Evolutionary conservation across 2,329 filamentous ascomycete species (phyloP), one percentile per base, ranked within the genome.

Genomic region (Proliferodiscus dingleyae): DNA sequence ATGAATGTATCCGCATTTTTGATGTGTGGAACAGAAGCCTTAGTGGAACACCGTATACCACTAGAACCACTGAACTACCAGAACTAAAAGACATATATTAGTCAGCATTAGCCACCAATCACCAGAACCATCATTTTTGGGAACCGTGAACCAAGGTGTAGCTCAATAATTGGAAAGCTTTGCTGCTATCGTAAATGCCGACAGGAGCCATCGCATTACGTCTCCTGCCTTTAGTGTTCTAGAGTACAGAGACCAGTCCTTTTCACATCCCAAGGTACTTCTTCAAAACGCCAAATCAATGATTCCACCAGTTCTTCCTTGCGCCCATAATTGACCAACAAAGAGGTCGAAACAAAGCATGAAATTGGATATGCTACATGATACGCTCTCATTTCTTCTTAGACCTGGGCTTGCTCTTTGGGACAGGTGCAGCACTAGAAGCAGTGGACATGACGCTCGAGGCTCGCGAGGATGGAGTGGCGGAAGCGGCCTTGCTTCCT

Each of bases 401-500:
- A 41, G 71, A 69, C 61, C 72, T 74, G 8, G 64, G 50, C 61
- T 75, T 75, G 41, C 60, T 63, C 64, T 59, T 68, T 50, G 57
- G 46, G 29, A 49, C 46, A 49, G 65, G 61, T 58, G 72, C 68
- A 41, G 72, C 61, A 48, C 69, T 71, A 4, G 85, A 85, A 29
- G 74, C 77, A 36, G 78, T 87, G 1, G 90, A 95, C 24, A 80
- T 81, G 21, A 96, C 89, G 64, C 93, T 97, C 4, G 85, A 91
- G 13, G 90, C 90, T 52, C 93, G 79, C 18, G 61, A 60, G 5
- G 90, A 96, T 0, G 84, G 86, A 4, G 83, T 76, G 4, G 84
- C 78, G 1, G 89, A 93, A 46, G 79, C 86, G 40, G 80, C 77
- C 66, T 90, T 93, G 68, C 80, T 87, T 47, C 75, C 81, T 42